A percentile compares a stretch with the other conserved stretches of the same genome.
These are phyloP conservation scores for Dothideomycetes sp. DNA, from an alignment of 2,329 filamentous ascomycete species.

Conservation along the genomic window DNA sequence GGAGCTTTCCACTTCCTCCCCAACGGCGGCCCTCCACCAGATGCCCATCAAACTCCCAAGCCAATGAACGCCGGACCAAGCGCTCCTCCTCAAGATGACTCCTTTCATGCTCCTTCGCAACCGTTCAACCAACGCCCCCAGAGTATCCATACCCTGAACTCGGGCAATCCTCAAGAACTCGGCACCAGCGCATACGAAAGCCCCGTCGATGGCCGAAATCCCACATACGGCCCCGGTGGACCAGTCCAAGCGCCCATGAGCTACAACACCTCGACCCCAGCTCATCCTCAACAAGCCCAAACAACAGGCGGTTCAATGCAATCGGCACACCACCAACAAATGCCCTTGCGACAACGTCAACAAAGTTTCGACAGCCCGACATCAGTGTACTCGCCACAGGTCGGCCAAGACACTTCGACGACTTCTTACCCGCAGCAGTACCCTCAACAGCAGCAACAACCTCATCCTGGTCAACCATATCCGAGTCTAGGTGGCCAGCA, in stretches of 20 bases:
- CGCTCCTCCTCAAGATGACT: conserved; percentile 18
- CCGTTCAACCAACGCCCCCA: conserved; percentile 28
- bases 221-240: conserved; percentile 17
- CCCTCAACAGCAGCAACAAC: conserved; percentile 15
- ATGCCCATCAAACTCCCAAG: conserved; percentile 17
- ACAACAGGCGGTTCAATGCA: no score
- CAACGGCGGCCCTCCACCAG: conserved; percentile 21
- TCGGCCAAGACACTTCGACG: conserved; percentile 13
- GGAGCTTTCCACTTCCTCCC: conserved; percentile 29
- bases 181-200: conserved; percentile 39
- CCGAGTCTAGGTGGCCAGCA: conserved; percentile 1
- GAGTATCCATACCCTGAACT: conserved; percentile 31
- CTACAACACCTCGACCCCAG: conserved; percentile 5
- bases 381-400: conserved; percentile 21
- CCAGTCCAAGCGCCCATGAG: conserved; percentile 7
- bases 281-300: conserved; percentile 7
- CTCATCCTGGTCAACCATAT: conserved; percentile 10
- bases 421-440: conserved; percentile 5
- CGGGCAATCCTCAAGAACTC: conserved; percentile 38
- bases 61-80: conserved; percentile 17
- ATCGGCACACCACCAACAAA: conserved; percentile 17
- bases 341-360: conserved; percentile 19
- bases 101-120: conserved; percentile 16
- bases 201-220: conserved; percentile 37
- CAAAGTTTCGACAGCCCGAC: conserved; percentile 24